Evolutionary conservation across 73 alveolate genomes (phyloP), one percentile per base, ranked within the genome.

Genomic region (Halteria grandinella): DNA sequence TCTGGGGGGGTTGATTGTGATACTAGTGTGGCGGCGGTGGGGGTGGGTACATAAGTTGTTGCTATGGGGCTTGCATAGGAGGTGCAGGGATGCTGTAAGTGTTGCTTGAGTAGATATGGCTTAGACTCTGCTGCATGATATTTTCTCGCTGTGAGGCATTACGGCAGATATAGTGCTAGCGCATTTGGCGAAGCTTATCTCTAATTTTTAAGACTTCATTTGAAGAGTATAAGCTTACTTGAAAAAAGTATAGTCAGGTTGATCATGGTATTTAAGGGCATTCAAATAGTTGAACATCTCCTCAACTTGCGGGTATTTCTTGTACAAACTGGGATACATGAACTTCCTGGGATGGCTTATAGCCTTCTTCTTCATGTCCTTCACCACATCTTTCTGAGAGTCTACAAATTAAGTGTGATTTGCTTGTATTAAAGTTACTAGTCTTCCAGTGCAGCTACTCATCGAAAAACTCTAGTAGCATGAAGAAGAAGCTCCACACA

Each of bases 401-500:
- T 62, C 78, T 62, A 20, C 5, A 28, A 37, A 39, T n/a, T n/a
- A 18, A n/a, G 6, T 39, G 12, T 57, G 6, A 8, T 57, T 7
- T 7, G 12, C 17, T n/a, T n/a, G n/a, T n/a, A n/a, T 14, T 12
- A 62, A 20, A 14, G 23, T 37, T 75, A 45, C 82, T 69, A 59
- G 71, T 54, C 62, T 88, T 89, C 96, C 96, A 89, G 49, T 91
- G 90, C 49, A 85, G 64, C 15, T 82, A 47, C 87, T 89, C 93
- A 70, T 85, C 74, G 33, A 89, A 60, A 45, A 89, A 78, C 39
- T 89, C 96, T n/a, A 89, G 64, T 21, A 89, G 10, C 70, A 89
- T 83, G 60, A 89, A 89, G 87, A 80, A 89, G 55, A 83, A 85
- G 20, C 94, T 85, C 96, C 96, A 89, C 24, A 89, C 47, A 72